Base-by-base conservation (phyloP, 495 filamentous ascomycete species). In the Pseudotulostoma volvatum region DNA sequence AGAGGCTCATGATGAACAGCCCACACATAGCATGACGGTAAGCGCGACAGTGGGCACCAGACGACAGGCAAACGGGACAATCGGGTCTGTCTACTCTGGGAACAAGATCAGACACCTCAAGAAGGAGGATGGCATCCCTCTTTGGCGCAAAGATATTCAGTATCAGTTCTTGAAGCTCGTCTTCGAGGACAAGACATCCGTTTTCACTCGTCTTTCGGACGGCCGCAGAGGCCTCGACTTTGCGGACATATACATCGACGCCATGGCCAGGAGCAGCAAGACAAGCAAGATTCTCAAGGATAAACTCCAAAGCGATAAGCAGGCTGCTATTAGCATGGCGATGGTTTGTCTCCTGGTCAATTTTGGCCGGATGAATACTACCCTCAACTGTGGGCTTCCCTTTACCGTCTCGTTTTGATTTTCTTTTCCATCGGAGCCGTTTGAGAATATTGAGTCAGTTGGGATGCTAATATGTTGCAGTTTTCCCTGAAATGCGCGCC, bases 401-500 rank as follows among this genome's bases (percentile, higher is more conserved):
- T 33, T 37, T 18, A 7, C n/a, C 5, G 3, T 31, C 14, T 11
- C 21, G n/a, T 9, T 19, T 39, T 35, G 35, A 7, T 25, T 36
- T 36, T 41, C 14, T 25, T 44, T 19, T 16, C 7, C 31, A 18
- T 39, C 9, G 8, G 30, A 21, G 34, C 5, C 5, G 13, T 14
- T 14, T 7, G 33, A 34, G 18, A 34, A 34, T 7, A n/a, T n/a
- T n/a, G n/a, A n/a, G n/a, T n/a, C n/a, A n/a, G n/a, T n/a, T n/a
- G n/a, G n/a, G n/a, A 28, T 5, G 5, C 23, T 28, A 11, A 28
- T 28, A 18, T 8, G 18, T 5, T 30, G 11, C 53, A 96, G 88
- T 97, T 64, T 97, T 97, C 59, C 90, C 92, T 18, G 90, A 97
- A 59, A 97, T 97, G 90, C 84, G 93, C 57, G 90, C 90, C 33